Evolutionary conservation across 345 rosid genomes (phyloP), one percentile per base, ranked within the genome.

Genomic region (Hibiscus trionum): DNA sequence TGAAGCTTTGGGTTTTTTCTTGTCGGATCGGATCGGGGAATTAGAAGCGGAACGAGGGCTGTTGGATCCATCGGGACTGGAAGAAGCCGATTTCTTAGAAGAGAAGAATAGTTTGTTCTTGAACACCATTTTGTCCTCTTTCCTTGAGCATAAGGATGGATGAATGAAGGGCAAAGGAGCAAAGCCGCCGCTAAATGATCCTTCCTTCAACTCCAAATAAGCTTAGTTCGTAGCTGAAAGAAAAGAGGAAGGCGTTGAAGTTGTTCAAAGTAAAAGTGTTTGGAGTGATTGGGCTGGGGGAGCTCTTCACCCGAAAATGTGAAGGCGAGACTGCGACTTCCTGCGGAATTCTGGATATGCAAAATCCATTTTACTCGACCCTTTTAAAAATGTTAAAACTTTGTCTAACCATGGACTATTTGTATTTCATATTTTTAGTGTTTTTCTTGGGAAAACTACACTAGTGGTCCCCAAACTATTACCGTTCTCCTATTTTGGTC

Each of bases 71-170:
- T 91, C 97, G 4, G 96, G 94, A 71, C 93, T 86, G 7, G 97
- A 88, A 46, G 99, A 75, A 72, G 86, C 94, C 1, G 99, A 93
- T 76, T 93, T 93, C 90, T 86, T 91, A 12, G 97, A 93, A 4
- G 97, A 91, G 80, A 94, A 87, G 85, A 96, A 93, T 26, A 91
- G 89, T 75, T 90, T 91, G 85, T 89, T 94, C 85, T 89, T 96
- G 88, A 96, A 96, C 24, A 93, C 97, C 99, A 95, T 95, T 59
- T 61, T 72, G 55, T 33, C 59, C 66, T 26, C 17, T 47, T 66
- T 63, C 61, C 60, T 66, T 47, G 31, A 44, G 53, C 53, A 42
- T 11, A 42, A 65, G 69, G 53, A 44, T 42, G 19, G 46, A 16
- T 33, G 12, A 8, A 59, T 27, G 37, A 61, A 61, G 19, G 55